A percentile compares a stretch with the other conserved stretches of the same genome.
These are phyloP conservation scores for Nicotiana attenuata DNA, from an alignment of 257 asterid species.

Conservation along the genomic window DNA sequence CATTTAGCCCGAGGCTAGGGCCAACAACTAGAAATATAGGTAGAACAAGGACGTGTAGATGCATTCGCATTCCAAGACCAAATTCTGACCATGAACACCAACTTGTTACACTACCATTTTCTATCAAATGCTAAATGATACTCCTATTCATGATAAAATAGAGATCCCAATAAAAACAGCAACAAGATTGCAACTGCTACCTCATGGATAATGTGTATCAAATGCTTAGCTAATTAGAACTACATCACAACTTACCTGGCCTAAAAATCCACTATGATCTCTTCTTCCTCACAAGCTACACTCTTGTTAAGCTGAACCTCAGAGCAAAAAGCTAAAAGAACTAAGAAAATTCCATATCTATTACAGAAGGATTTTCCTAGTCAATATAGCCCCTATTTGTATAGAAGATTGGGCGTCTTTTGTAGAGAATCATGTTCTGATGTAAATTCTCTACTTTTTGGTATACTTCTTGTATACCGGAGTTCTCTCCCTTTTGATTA, in stretches of 20 bases:
- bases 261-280: background rate
- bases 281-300: background rate
- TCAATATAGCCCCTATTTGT: too few relatives aligned
- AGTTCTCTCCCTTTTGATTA: too few relatives aligned
- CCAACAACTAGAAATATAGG: background rate
- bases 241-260: background rate
- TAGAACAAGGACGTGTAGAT: background rate
- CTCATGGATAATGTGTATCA: background rate
- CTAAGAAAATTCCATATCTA: background rate
- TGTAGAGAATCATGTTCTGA: too few relatives aligned
- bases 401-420: too few relatives aligned
- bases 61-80: background rate
- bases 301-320: background rate
- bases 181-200: background rate
- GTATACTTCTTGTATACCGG: too few relatives aligned
- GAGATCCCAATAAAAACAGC: background rate
- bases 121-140: background rate
- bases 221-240: background rate
- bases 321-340: background rate
- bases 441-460: too few relatives aligned
- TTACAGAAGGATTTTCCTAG: background rate
- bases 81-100: background rate
- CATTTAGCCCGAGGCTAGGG: background rate
- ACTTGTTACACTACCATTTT: background rate
- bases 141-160: background rate